These are phyloP conservation scores for Nemania sp. DNA, from an alignment of 2,329 filamentous ascomycete species.

Conservation along the genomic window DNA sequence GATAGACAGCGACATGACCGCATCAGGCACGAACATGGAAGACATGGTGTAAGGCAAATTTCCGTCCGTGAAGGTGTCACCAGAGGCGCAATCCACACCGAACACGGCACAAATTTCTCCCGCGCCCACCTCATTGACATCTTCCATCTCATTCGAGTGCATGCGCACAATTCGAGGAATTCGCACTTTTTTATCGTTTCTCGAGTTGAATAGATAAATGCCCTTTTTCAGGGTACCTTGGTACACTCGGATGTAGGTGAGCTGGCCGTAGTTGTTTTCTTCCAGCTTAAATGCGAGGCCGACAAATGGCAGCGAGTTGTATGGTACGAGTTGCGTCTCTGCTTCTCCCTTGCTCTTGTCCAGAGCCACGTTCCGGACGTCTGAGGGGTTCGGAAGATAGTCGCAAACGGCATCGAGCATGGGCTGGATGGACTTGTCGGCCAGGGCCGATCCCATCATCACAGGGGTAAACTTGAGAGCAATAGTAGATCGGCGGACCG, in stretches of 20 bases:
- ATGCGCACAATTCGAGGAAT: constrained; percentile 97
- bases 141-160: constrained; percentile 99
- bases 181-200: constrained; percentile 93
- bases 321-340: constrained; percentile 84
- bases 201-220: constrained; percentile 88
- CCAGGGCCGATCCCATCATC: constrained; percentile 93
- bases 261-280: constrained; percentile 96
- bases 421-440: constrained; percentile 92
- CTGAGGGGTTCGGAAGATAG: constrained; percentile 87
- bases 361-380: constrained; percentile 87
- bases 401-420: constrained; percentile 97
- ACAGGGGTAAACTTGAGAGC: constrained; percentile 88
- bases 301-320: constrained; percentile 91
- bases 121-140: constrained; percentile 87
- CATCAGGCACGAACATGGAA: constrained; percentile 97
- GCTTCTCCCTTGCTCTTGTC: constrained; percentile 80
- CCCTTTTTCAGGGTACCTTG: constrained; percentile 90
- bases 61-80: constrained; percentile 97
- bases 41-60: constrained; percentile 92
- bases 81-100: constrained; percentile 94
- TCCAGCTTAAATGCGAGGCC: constrained; percentile 98
- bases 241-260: constrained; percentile 98
- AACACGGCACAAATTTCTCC: constrained; percentile 99
- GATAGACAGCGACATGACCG: constrained; percentile 97
- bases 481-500: constrained; percentile 90